Base-by-base conservation (phyloP, 176 grass and related monocot genomes). In the Bolboschoenus planiculmis region DNA sequence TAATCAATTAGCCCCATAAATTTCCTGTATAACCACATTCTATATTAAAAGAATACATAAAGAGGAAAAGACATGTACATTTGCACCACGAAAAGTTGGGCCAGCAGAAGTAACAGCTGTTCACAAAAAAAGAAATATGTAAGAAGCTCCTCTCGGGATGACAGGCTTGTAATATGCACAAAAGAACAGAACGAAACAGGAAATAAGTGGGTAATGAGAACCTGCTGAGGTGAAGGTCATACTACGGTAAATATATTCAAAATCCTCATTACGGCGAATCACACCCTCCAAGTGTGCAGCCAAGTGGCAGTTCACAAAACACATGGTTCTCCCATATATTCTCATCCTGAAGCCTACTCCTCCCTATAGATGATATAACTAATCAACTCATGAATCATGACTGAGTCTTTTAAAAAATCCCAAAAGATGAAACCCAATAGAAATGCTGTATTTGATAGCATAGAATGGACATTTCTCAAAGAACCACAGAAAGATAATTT, bases 241-340 rank as follows among this genome's bases (percentile, higher is more conserved):
- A 75, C 85, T 93, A 77, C 92, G 90, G 37, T 89, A 94, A 82
- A 97, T 89, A 88, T 93, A 92, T 30, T 94, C 90, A 79, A 94
- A 97, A 75, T 97, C 92, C 88, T 94, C 95, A 84, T 97, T 97
- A 29, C 92, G 78, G 67, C 87, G 93, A 85, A 64, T 90, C 66
- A 97, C 87, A 85, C 88, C 92, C 81, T 97, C 95, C 89, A 94
- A 87, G 86, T 97, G 95, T 66, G 92, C 90, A 94, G 95, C 92
- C 51, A 97, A 91, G 85, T 97, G 95, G 81, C 95, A 97, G 78
- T 97, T 97, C 88, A 94, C 83, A 91, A 97, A 97, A 83, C 92
- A 92, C 79, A 94, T 79, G 60, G 72, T 91, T 82, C 79, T 82
- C 83, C 81, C 87, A 73, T 90, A 89, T 91, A 97, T 93, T 91